Conservation (phyloP, 495 filamentous ascomycete genomes). For the Daldinia bambusicola region DNA sequence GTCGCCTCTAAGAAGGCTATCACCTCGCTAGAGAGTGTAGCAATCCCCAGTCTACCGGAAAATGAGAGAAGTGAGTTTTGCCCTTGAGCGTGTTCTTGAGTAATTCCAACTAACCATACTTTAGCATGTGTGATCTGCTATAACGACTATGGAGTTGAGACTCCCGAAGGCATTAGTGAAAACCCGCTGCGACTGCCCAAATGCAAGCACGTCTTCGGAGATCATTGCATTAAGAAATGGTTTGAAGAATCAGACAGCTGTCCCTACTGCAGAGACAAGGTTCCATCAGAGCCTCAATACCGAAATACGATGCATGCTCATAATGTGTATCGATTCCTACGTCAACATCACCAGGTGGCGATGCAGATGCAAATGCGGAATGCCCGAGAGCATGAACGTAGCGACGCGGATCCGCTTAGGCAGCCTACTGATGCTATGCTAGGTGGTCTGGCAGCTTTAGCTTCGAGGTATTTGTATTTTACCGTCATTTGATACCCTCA, state of each 20-base stretch:
- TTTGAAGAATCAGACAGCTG: constrained; percentile 67
- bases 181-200: constrained; percentile 62
- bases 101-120: constrained; percentile 18
- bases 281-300: constrained; percentile 58
- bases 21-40: constrained; percentile 56
- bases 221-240: constrained; percentile 70
- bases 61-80: constrained; percentile 59
- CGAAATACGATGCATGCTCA: constrained; percentile 32
- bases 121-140: constrained; percentile 68
- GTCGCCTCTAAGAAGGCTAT: constrained; percentile 60
- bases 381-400: constrained; percentile 24
- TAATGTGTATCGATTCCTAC: constrained; percentile 40
- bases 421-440: constrained; percentile 14
- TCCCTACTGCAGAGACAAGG: constrained; percentile 66
- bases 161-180: constrained; percentile 63
- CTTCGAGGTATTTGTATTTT: constrained; percentile 30
- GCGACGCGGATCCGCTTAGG: constrained; percentile 14
- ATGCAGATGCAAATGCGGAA: constrained; percentile 24
- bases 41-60: constrained; percentile 55
- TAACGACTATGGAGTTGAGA: constrained; percentile 62
- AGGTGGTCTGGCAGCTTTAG: constrained; percentile 11
- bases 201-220: constrained; percentile 69
- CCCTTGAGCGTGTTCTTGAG: neutral
- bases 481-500: neutral
- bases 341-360: constrained; percentile 36